Base-by-base conservation (phyloP, 2,329 filamentous ascomycete genomes). In the Mollisiaceae sp. region DNA sequence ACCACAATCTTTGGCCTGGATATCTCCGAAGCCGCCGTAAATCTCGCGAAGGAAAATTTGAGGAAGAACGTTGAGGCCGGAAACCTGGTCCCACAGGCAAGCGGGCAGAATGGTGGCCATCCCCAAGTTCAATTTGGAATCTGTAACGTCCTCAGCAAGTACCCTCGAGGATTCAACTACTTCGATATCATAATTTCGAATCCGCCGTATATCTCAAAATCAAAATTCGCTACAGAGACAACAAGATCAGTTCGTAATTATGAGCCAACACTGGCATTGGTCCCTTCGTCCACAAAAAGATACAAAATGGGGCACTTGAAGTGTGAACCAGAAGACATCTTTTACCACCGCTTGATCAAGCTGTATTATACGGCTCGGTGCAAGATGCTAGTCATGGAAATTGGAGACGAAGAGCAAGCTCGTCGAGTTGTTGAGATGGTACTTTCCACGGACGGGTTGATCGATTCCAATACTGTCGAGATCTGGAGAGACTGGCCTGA, bases 181-280 rank as follows among this genome's bases (percentile, higher is more conserved):
- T 68, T 64, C 54, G 73, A 77, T 65, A 79, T 98, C 4, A 78
- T 99, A 1, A 85, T 95, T 41, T 91, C 91, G 1, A 99, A 99
- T 74, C 95, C 95, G 18, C 95, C 95, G 0, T 98, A 98, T 76
- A 89, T 98, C 59, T 96, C 93, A 1, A 69, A 77, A 3, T 14
- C 59, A 8, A 86, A 85, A 8, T 93, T 91, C 73, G 78, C 82
- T 45, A 83, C 78, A 45, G 85, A 86, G 20, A 93, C 90, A 0
- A 82, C 84, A 1, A 85, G 88, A 32, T 94, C 91, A 14, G 94
- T 97, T 36, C 86, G 93, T 18, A 87, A 87, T 55, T 93, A 88
- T 75, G 95, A 99, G 78, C 95, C 95, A 3, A 86, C 81, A 69
- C 78, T 91, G 14, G 95, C 95, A 0, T 82, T 98, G 15, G 91